Percentiles rank a stretch among this genome's conserved stretches.
Evolutionary conservation across 2,329 filamentous ascomycete species (phyloP).

Genomic region (Zymoseptoria brevis): DNA sequence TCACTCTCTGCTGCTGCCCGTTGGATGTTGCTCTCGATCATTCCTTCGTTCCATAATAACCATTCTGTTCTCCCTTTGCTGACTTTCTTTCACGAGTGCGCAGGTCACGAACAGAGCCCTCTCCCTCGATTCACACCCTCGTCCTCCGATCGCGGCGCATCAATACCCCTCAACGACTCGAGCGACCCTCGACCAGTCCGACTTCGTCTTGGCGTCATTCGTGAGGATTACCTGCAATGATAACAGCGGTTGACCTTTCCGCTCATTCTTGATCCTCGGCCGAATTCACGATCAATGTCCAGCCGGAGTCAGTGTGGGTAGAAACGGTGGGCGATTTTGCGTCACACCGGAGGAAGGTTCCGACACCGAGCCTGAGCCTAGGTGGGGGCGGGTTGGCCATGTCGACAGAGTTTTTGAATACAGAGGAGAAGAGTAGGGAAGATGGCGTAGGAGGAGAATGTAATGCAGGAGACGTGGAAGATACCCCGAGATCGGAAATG

Average conservation of each 20-base stretch:
- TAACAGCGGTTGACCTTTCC: not conserved
- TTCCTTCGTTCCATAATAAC: not conserved
- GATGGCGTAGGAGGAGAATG: not conserved
- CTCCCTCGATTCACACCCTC: not conserved
- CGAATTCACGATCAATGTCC: slow-evolving; percentile 19
- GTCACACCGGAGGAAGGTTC: slow-evolving; percentile 4
- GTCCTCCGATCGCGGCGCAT: not conserved
- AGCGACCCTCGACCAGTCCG: not conserved
- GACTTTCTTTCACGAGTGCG: not conserved
- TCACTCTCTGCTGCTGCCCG: not conserved
- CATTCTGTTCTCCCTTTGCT: not conserved
- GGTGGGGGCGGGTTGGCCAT: slow-evolving; percentile 6
- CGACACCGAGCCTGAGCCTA: not conserved
- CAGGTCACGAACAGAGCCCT: not conserved
- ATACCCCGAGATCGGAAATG: slow-evolving; percentile 35
- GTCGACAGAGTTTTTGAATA: slow-evolving; percentile 16
- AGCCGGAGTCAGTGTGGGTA: slow-evolving; percentile 27
- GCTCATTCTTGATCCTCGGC: not conserved
- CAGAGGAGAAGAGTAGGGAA: slow-evolving; percentile 9
- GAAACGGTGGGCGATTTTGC: slow-evolving; percentile 2
- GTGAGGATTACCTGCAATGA: not conserved
- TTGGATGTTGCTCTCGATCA: not conserved
- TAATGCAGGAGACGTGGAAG: slow-evolving; percentile 27
- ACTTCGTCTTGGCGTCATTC: not conserved
- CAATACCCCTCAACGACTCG: not conserved